Percentiles rank a stretch among this genome's conserved stretches.
Conservation (phyloP, 2,329 filamentous ascomycete genomes). For the Ophiosphaerella narmari region DNA sequence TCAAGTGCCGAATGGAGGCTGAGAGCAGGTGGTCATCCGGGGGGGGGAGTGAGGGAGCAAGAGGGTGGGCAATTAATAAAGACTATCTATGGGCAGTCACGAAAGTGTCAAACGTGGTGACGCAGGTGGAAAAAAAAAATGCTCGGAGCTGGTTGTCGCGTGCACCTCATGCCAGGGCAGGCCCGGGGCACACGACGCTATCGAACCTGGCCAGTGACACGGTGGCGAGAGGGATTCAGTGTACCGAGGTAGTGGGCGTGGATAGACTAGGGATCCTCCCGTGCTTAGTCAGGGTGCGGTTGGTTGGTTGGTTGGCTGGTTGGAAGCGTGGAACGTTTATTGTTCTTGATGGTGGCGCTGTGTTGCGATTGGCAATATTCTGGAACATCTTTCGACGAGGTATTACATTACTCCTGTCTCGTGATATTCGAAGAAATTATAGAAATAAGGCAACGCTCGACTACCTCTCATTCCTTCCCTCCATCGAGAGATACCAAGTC, state of each 20-base stretch:
- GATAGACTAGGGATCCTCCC: background rate
- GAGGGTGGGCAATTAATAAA: background rate
- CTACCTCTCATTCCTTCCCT: too few species aligned
- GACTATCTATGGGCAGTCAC: background rate
- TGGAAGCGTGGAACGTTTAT: too few species aligned
- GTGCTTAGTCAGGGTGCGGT: background rate
- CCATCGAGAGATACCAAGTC: too few species aligned
- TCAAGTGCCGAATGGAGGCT: too few species aligned
- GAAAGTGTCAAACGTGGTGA: conserved; percentile 21
- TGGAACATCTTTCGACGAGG: too few species aligned
- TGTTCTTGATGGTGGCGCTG: background rate
- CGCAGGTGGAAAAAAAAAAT: conserved; percentile 22
- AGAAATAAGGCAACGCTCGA: too few species aligned
- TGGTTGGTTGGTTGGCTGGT: background rate
- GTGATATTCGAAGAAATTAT: too few species aligned
- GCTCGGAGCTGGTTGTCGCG: conserved; percentile 4
- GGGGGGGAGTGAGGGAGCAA: too few species aligned
- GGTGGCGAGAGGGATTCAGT: conserved; percentile 18
- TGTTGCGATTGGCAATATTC: too few species aligned
- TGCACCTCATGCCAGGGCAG: conserved; percentile 34
- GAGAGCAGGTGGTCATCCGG: too few species aligned
- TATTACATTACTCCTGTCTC: too few species aligned
- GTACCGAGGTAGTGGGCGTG: conserved; percentile 24
- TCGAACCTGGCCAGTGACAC: conserved; percentile 20
- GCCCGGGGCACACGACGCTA: conserved; percentile 30